Evolutionary conservation across 2,329 filamentous ascomycete genomes (phyloP).

Genomic region (Capronia coronata): DNA sequence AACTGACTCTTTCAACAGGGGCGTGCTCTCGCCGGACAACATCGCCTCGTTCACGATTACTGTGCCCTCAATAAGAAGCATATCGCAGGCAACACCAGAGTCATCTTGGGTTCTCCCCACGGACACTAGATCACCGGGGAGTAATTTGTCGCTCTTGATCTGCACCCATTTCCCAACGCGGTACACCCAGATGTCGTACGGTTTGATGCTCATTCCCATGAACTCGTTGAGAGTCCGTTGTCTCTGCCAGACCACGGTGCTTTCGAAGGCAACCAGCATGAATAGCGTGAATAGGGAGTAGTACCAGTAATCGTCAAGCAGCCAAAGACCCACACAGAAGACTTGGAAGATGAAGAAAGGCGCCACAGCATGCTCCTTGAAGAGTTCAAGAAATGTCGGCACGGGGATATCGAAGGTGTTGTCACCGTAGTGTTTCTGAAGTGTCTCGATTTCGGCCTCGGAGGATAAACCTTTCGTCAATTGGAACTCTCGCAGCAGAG

Average conservation of each 20-base stretch:
- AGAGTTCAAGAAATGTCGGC: slow-evolving; percentile 88
- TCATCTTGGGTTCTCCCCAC: slow-evolving; percentile 94
- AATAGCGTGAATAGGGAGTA: slow-evolving; percentile 98
- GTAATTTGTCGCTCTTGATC: slow-evolving; percentile 79
- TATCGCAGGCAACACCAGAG: slow-evolving; percentile 92
- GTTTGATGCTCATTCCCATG: slow-evolving; percentile 98
- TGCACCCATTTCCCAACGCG: slow-evolving; percentile 82
- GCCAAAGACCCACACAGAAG: slow-evolving; percentile 97
- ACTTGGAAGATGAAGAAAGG: slow-evolving; percentile 99
- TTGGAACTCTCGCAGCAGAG: slow-evolving; percentile 71
- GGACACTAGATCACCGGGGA: slow-evolving; percentile 89
- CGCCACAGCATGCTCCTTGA: slow-evolving; percentile 96
- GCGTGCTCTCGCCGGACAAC: slow-evolving; percentile 96
- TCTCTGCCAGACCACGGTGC: slow-evolving; percentile 97
- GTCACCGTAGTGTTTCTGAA: slow-evolving; percentile 88
- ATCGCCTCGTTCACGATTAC: slow-evolving; percentile 99
- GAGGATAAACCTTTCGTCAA: slow-evolving; percentile 66
- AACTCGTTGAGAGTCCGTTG: slow-evolving; percentile 95
- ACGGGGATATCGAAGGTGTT: slow-evolving; percentile 98
- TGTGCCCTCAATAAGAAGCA: slow-evolving; percentile 88
- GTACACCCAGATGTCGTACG: slow-evolving; percentile 89
- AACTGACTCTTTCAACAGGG: slow-evolving; percentile 90
- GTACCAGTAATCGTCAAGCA: slow-evolving; percentile 99
- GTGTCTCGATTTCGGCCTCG: slow-evolving; percentile 66
- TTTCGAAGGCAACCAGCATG: slow-evolving; percentile 97